Evolutionary conservation across 495 filamentous ascomycete species (phyloP), one percentile per base, ranked within the genome.

Genomic region (Mytilinidion resinicola): DNA sequence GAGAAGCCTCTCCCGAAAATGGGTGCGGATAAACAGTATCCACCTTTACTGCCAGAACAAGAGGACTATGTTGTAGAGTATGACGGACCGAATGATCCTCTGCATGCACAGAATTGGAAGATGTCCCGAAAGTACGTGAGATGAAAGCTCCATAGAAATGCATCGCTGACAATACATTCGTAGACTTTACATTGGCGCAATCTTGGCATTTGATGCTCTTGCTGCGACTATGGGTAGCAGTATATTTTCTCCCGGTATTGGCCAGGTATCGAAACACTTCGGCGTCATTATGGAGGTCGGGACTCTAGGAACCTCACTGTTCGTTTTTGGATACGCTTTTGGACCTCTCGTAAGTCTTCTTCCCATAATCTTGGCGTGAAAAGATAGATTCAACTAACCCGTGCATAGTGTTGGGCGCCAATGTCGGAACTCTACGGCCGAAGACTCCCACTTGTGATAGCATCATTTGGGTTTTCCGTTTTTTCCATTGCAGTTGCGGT

Each of bases 91-190:
- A 65, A 77, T 39, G 80, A 82, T 61, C 78, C 78, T 0, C 36
- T 67, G 8, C 74, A 84, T 62, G 78, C 80, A 4, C 74, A 78
- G 59, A 84, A 82, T 65, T 82, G 79, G 78, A 73, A 71, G 50
- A 82, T 82, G 70, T 73, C 41, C 14, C 41, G 47, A 50, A 17
- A 30, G 70, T 68, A 51, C 34, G 1, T 50, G 73, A 9, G 62
- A 74, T 0, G 61, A 35, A 1, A 63, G 4, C 64, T 76, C 42
- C 4, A 38, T 2, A n/a, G 2, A 51, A 2, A 51, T 33, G 6
- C 12, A 51, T 14, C 9, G 14, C 14, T 33, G 12, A 51, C 14
- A n/a, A 50, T 42, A 44, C 19, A 10, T n/a, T 44, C 41, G 19
- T 44, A 50, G 53, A 37, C 33, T 70, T 10, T 39, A 44, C 19